Conservation (phyloP, 1,284 basidiomycete species). For the Vanrija sp. region DNA sequence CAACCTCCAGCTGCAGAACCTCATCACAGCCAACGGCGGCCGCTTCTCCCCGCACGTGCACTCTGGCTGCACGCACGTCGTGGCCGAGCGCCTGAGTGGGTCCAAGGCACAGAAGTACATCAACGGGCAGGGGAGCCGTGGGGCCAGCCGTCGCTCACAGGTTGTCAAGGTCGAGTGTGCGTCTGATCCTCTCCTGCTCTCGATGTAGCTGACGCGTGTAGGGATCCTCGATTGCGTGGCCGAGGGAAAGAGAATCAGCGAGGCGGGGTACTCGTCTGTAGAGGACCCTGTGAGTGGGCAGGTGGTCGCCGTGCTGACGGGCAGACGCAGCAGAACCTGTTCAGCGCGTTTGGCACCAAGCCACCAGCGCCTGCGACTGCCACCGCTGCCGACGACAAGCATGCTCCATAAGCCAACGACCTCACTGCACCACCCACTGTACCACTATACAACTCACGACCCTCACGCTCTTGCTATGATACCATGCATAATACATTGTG, state of each 20-base stretch:
- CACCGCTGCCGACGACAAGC: background rate
- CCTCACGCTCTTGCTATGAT: background rate
- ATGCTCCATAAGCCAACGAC: background rate
- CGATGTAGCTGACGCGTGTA: conserved; percentile 12
- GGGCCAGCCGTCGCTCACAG: conserved; percentile 33
- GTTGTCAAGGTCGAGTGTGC: conserved; percentile 46
- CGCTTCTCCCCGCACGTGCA: conserved; percentile 34
- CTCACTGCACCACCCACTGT: background rate
- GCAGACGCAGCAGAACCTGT: conserved; percentile 37
- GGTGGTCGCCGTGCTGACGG: background rate
- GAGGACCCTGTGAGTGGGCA: conserved; percentile 38
- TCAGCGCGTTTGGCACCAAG: conserved; percentile 30
- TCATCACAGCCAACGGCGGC: conserved; percentile 46
- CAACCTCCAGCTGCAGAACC: conserved; percentile 46
- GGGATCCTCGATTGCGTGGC: conserved; percentile 45
- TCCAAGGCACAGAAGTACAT: conserved; percentile 47
- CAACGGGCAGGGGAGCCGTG: conserved; percentile 37
- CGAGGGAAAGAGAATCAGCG: conserved; percentile 33
- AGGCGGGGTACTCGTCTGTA: conserved; percentile 43
- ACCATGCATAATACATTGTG: conserved; percentile 13
- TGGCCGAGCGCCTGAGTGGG: conserved; percentile 43
- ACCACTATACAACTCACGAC: background rate
- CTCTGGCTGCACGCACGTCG: conserved; percentile 42
- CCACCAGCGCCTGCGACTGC: background rate
- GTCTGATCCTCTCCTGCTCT: conserved; percentile 10